Percentiles rank a stretch among this genome's conserved stretches.
phyloP scores from a whole-genome alignment of 1,284 basidiomycete genomes.

The Puccinia sorghi region DNA sequence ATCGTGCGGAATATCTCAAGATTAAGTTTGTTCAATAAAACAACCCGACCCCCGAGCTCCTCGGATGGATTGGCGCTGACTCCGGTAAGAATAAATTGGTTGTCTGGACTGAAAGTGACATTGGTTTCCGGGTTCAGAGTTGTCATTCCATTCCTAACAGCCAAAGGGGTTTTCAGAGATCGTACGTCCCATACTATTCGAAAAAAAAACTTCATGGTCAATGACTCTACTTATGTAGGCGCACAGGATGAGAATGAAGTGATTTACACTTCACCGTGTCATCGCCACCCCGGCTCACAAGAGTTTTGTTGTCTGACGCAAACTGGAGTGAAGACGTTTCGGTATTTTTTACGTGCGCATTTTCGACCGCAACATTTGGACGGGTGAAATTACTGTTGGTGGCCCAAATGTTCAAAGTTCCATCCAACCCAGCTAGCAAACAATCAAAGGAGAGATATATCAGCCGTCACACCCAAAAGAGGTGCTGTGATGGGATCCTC shows the following conservation, averaged over 20 bases:
- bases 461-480: not conserved
- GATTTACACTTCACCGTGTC: conserved; percentile 86
- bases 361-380: conserved; percentile 79
- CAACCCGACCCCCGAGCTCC: conserved; percentile 31
- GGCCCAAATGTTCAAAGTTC: conserved; percentile 89
- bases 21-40: conserved; percentile 35
- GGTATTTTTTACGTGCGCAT: conserved; percentile 77
- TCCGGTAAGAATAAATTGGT: conserved; percentile 80
- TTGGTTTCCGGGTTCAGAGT: conserved; percentile 87
- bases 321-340: conserved; percentile 83
- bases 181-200: conserved; percentile 86
- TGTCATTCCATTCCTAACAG: conserved; percentile 65
- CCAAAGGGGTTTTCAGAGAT: conserved; percentile 80
- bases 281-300: conserved; percentile 86
- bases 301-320: conserved; percentile 74
- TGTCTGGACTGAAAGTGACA: conserved; percentile 88
- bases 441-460: conserved; percentile 17
- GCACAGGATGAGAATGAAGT: not conserved
- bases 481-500: not conserved
- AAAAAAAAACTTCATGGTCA: not conserved
- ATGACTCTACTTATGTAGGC: not conserved
- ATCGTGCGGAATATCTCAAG: conserved; percentile 39
- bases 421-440: conserved; percentile 76
- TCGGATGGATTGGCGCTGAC: conserved; percentile 58
- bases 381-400: conserved; percentile 86